These are phyloP conservation scores for Extremus antarcticus DNA, from an alignment of 495 filamentous ascomycete species.

Conservation along the genomic window DNA sequence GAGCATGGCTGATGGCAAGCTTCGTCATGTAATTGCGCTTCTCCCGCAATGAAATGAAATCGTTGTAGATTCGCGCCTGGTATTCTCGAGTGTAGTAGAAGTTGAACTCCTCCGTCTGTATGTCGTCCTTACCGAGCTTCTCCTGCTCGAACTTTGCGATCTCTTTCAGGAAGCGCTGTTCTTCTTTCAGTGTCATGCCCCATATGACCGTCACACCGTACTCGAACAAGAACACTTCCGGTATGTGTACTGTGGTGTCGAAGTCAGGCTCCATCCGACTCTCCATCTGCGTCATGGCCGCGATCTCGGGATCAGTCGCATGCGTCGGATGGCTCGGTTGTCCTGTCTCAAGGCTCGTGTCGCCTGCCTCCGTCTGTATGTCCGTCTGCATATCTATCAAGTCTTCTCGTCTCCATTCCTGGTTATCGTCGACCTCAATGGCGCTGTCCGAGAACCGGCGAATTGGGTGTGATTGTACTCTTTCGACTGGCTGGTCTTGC, in stretches of 20 bases:
- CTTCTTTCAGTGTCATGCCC: slow-evolving; percentile 83
- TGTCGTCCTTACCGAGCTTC: slow-evolving; percentile 74
- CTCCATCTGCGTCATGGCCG: neutral
- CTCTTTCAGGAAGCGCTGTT: slow-evolving; percentile 81
- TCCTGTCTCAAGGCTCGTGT: slow-evolving; percentile 3
- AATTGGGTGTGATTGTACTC: slow-evolving; percentile 18
- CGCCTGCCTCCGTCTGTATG: neutral
- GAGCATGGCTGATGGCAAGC: slow-evolving; percentile 86
- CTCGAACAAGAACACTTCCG: slow-evolving; percentile 90
- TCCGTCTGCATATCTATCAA: slow-evolving; percentile 32
- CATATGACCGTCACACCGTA: slow-evolving; percentile 99
- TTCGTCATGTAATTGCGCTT: slow-evolving; percentile 97
- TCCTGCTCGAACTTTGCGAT: slow-evolving; percentile 91
- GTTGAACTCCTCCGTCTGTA: slow-evolving; percentile 95
- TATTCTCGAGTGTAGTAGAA: slow-evolving; percentile 98
- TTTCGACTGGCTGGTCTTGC: slow-evolving; percentile 4
- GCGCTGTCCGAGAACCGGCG: slow-evolving; percentile 34
- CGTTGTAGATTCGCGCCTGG: slow-evolving; percentile 96
- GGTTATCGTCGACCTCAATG: slow-evolving; percentile 32
- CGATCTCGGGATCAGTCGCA: neutral
- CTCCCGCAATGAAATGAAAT: slow-evolving; percentile 88
- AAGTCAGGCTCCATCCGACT: slow-evolving; percentile 36
- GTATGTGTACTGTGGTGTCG: slow-evolving; percentile 72
- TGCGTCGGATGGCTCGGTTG: neutral
- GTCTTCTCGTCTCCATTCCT: slow-evolving; percentile 27